Evolutionary conservation across 2,329 filamentous ascomycete genomes (phyloP), one percentile per base, ranked within the genome.

Genomic region (Fusarium decemcellulare): DNA sequence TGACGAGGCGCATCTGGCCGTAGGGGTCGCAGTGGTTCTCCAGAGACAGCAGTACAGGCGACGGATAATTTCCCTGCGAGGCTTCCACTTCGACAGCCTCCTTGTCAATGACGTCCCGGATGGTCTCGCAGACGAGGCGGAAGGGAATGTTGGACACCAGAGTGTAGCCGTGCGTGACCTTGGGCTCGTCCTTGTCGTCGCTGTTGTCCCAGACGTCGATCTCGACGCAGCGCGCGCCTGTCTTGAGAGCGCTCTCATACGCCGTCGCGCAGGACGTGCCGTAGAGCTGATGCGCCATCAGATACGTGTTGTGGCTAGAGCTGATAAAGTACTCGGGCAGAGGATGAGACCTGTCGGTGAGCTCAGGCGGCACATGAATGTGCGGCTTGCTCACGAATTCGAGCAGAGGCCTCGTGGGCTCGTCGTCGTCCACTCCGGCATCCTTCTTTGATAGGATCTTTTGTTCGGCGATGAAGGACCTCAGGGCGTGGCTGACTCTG

Each of bases 301-400:
- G 81, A 72, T 93, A 93, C 0, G 91, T 93, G 78, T 93, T 93
- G 80, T 93, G 91, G 68, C 88, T 91, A 5, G 90, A 92, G 78
- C 88, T 91, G 79, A 93, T 88, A 74, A 90, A 93, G 78, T 93
- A 93, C 68, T 92, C 89, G 2, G 90, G 87, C 23, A 93, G 79
- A 1, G 90, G 87, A 67, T 88, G 82, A 11, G 85, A 87, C 60
- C 88, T 81, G 72, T 91, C 88, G 9, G 85, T 84, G 12, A 90
- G 77, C 56, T 84, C 78, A 3, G 76, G 64, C 0, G 90, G 90
- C 1, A 91, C 87, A 39, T 82, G 74, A 71, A 90, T 85, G 76
- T 91, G 87, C 34, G 87, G 84, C 68, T 83, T 86, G 64, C 86
- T 82, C 8, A 92, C 81, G 15, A 92, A 78, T 3, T 81, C 79